Evolutionary conservation across 192 early-diverging fungal species (phyloP).

Genomic region (Gorgonomyces haynaldii): DNA sequence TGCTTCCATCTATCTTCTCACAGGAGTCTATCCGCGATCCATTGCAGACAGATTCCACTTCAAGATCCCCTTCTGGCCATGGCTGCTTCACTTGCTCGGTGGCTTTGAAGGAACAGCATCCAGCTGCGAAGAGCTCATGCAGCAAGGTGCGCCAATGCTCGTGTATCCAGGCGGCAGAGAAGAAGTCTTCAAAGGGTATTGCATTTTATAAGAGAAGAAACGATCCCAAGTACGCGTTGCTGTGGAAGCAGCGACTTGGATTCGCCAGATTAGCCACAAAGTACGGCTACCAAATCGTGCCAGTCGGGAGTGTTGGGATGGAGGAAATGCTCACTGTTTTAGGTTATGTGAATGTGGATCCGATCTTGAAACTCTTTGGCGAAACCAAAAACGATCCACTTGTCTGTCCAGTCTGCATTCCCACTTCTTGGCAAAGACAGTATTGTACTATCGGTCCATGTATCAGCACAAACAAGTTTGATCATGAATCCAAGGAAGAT

Average conservation of each 20-base stretch:
- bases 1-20: conserved; percentile 10
- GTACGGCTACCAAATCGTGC: conserved; percentile 22
- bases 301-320: conserved; percentile 14
- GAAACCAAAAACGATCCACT: no score
- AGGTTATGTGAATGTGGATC: neutral
- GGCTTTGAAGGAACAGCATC: conserved; percentile 6
- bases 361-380: neutral
- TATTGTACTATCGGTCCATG: no score
- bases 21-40: conserved; percentile 16
- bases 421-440: no score
- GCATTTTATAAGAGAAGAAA: conserved; percentile 1
- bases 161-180: conserved; percentile 17
- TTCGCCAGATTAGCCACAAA: conserved; percentile 16
- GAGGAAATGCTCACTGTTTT: conserved; percentile 13
- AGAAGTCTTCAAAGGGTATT: no score
- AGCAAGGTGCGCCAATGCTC: conserved; percentile 6
- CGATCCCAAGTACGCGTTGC: conserved; percentile 3
- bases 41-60: conserved; percentile 18
- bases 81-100: conserved; percentile 8
- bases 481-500: no score
- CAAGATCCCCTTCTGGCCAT: conserved; percentile 13
- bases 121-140: conserved; percentile 15
- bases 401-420: no score
- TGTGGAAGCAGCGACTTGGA: conserved; percentile 19
- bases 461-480: no score